These are phyloP conservation scores for Fusarium tupiense DNA, from an alignment of 2,329 filamentous ascomycete genomes.

Conservation along the genomic window DNA sequence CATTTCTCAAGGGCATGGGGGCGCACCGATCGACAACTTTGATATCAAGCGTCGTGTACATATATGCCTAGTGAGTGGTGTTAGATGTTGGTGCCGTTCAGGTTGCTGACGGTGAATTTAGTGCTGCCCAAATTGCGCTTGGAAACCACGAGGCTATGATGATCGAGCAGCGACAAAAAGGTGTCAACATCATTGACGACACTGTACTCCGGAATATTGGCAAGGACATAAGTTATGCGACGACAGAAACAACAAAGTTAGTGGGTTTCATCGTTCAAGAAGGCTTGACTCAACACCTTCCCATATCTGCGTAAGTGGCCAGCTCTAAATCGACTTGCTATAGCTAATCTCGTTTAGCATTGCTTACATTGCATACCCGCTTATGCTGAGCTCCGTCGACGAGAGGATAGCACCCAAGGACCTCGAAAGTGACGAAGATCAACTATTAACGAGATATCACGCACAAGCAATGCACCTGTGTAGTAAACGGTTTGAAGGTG, in stretches of 20 bases:
- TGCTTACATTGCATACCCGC: constrained; percentile 15
- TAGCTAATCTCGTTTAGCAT: background rate
- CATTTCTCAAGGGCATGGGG: background rate
- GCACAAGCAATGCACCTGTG: constrained; percentile 18
- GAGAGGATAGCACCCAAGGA: background rate
- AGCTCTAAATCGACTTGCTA: fast-evolving
- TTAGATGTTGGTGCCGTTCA: too few relatives aligned
- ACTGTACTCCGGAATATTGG: constrained; percentile 12
- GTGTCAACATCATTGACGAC: constrained; percentile 8
- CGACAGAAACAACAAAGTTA: constrained; percentile 5
- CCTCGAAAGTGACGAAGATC: fast-evolving
- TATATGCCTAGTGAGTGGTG: constrained; percentile 19
- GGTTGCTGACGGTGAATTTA: background rate
- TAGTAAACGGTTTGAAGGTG: background rate
- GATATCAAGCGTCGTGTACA: constrained; percentile 23
- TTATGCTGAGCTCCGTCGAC: constrained; percentile 13
- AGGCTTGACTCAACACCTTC: constrained; percentile 1
- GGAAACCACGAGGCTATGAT: constrained; percentile 17
- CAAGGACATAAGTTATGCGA: background rate
- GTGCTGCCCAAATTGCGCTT: constrained; percentile 26
- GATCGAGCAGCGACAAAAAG: constrained; percentile 30
- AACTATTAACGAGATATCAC: background rate
- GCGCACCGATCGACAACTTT: constrained; percentile 9
- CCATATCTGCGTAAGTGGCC: background rate
- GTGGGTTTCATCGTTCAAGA: constrained; percentile 5